These are phyloP conservation scores for Coemansia sp. DNA, from an alignment of 192 early-diverging fungal genomes.

Conservation along the genomic window DNA sequence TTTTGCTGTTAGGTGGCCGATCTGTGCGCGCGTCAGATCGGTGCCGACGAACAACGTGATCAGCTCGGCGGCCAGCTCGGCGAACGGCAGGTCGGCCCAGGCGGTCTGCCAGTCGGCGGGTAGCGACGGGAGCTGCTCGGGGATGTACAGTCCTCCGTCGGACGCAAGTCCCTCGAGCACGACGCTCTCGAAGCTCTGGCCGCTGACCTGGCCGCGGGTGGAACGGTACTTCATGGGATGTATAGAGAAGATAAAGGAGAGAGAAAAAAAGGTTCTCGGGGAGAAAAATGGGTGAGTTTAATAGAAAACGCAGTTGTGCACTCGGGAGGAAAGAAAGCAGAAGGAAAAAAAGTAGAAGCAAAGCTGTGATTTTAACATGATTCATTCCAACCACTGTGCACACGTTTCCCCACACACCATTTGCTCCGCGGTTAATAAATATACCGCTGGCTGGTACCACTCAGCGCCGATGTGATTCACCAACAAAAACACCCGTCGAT, in stretches of 20 bases:
- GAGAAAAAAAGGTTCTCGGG: not conserved
- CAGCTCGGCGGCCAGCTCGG: constrained; percentile 78
- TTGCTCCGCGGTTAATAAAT: too few relatives aligned
- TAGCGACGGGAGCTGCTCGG: constrained; percentile 72
- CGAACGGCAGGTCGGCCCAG: constrained; percentile 74
- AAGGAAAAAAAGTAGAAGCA: too few relatives aligned
- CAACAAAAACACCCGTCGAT: not conserved
- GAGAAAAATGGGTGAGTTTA: too few relatives aligned
- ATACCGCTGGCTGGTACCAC: too few relatives aligned
- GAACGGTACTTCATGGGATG: constrained; percentile 79
- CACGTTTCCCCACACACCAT: too few relatives aligned
- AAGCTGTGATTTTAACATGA: too few relatives aligned
- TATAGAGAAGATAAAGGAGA: not conserved
- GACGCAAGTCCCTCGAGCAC: constrained; percentile 87
- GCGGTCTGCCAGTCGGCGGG: constrained; percentile 65
- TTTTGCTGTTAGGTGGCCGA: constrained; percentile 62
- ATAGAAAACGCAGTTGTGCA: too few relatives aligned
- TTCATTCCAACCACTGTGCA: too few relatives aligned
- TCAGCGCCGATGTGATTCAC: constrained; percentile 13
- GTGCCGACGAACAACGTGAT: constrained; percentile 81
- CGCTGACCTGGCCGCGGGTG: constrained; percentile 72
- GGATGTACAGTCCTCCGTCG: constrained; percentile 95
- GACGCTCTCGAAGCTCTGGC: constrained; percentile 83
- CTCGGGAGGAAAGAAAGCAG: too few relatives aligned
- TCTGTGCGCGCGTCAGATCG: constrained; percentile 75